A percentile compares a stretch with the other conserved stretches of the same genome.
Evolutionary conservation across 805 yeast species (phyloP).

Genomic region (Candida coquimbonensis): DNA sequence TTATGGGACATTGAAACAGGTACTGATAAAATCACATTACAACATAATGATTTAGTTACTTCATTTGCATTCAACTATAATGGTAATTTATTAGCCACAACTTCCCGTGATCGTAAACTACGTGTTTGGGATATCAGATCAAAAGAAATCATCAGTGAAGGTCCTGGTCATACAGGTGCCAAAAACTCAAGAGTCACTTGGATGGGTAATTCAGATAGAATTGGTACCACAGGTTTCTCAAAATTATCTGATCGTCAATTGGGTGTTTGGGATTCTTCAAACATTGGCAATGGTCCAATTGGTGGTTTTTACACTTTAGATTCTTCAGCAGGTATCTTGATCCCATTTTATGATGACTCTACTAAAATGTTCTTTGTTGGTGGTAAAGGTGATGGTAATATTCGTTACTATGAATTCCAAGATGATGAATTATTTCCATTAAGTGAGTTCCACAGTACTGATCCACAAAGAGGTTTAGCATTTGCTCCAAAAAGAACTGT

Average conservation of each 20-base stretch:
- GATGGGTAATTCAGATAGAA: constrained; percentile 81
- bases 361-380: constrained; percentile 80
- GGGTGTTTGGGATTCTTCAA: constrained; percentile 84
- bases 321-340: constrained; percentile 85
- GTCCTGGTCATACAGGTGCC: constrained; percentile 88
- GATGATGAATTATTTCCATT: constrained; percentile 76
- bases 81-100: constrained; percentile 81
- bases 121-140: constrained; percentile 87
- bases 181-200: constrained; percentile 83
- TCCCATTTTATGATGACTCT: constrained; percentile 83
- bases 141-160: constrained; percentile 72
- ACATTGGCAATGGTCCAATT: constrained; percentile 73
- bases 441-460: constrained; percentile 84
- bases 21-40: constrained; percentile 60
- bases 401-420: constrained; percentile 86
- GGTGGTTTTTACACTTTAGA: constrained; percentile 86
- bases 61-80: constrained; percentile 86
- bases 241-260: constrained; percentile 89
- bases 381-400: constrained; percentile 97
- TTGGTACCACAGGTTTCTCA: constrained; percentile 92
- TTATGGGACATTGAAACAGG: constrained; percentile 84
- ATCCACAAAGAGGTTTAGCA: constrained; percentile 95
- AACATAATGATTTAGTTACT: constrained; percentile 88
- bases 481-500: constrained; percentile 79
- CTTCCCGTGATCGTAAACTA: constrained; percentile 83